A percentile compares a stretch with the other conserved stretches of the same genome.
phyloP scores from a whole-genome alignment of 352 stramenopile genomes.

The Phytophthora uliginosa region DNA sequence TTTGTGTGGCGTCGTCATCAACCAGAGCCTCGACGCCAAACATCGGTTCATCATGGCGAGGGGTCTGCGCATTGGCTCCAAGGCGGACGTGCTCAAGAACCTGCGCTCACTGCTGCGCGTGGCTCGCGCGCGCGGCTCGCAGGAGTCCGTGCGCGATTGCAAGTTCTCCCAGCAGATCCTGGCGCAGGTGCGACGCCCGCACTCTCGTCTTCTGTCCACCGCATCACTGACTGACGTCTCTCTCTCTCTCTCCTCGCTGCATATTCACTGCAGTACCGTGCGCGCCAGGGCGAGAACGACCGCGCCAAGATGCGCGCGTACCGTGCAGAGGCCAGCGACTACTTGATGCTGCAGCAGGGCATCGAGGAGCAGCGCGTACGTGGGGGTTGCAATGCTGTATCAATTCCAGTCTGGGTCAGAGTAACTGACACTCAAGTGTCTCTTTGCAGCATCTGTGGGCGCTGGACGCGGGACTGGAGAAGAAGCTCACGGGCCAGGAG shows the following conservation, averaged over 20 bases:
- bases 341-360: constrained; percentile 74
- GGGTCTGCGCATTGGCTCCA: constrained; percentile 83
- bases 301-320: constrained; percentile 76
- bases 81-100: constrained; percentile 84
- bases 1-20: constrained; percentile 12
- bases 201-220: constrained; percentile 2
- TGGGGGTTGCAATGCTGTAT: constrained; percentile 5
- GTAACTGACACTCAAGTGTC: constrained; percentile 14
- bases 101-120: constrained; percentile 80
- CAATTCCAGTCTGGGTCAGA: neutral
- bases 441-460: constrained; percentile 70
- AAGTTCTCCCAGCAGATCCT: constrained; percentile 83
- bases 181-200: constrained; percentile 50
- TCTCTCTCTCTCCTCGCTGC: neutral
- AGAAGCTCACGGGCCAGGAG: constrained; percentile 71
- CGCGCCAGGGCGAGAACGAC: constrained; percentile 78
- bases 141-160: constrained; percentile 59
- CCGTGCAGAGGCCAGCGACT: constrained; percentile 77
- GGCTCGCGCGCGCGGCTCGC: constrained; percentile 63
- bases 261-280: constrained; percentile 61
- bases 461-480: constrained; percentile 76
- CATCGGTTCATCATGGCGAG: constrained; percentile 58
- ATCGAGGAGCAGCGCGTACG: constrained; percentile 82
- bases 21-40: constrained; percentile 17
- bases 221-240: constrained; percentile 10